These are phyloP conservation scores for Eimeria nieschulzi DNA, from an alignment of 169 alveolate genomes.

Conservation along the genomic window DNA sequence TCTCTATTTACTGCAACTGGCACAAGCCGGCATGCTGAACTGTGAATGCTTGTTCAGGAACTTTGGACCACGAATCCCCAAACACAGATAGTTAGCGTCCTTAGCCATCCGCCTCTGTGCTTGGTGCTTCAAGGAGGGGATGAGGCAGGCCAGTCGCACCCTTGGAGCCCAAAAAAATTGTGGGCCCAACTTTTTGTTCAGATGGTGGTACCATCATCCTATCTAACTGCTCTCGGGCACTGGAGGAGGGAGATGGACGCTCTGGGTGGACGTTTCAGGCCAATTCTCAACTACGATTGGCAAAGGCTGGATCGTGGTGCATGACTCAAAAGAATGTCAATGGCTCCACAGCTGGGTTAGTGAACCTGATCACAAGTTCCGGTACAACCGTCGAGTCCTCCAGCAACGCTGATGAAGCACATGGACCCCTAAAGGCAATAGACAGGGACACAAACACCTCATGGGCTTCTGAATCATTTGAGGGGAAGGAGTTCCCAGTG, in stretches of 20 bases:
- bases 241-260: slow-evolving; percentile 86
- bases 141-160: slow-evolving; percentile 24
- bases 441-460: slow-evolving; percentile 89
- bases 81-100: slow-evolving; percentile 79
- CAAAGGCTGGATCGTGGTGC: slow-evolving; percentile 84
- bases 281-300: slow-evolving; percentile 87
- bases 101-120: slow-evolving; percentile 80
- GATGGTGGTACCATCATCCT: slow-evolving; percentile 79
- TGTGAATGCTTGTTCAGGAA: slow-evolving; percentile 62
- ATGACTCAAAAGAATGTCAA: slow-evolving; percentile 85
- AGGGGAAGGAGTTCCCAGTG: slow-evolving; percentile 82
- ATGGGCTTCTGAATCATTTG: slow-evolving; percentile 91
- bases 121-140: slow-evolving; percentile 80
- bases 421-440: slow-evolving; percentile 83
- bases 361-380: slow-evolving; percentile 80
- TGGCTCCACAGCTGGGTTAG: slow-evolving; percentile 86
- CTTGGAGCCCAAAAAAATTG: neutral
- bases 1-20: neutral
- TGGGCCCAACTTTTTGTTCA: neutral
- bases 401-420: slow-evolving; percentile 77
- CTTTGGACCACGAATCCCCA: slow-evolving; percentile 79
- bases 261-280: slow-evolving; percentile 88
- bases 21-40: neutral
- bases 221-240: slow-evolving; percentile 84
- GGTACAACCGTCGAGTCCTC: slow-evolving; percentile 78